Evolutionary conservation across 306 rosid genomes (phyloP).

Genomic region (Fragaria nilgerrensis): DNA sequence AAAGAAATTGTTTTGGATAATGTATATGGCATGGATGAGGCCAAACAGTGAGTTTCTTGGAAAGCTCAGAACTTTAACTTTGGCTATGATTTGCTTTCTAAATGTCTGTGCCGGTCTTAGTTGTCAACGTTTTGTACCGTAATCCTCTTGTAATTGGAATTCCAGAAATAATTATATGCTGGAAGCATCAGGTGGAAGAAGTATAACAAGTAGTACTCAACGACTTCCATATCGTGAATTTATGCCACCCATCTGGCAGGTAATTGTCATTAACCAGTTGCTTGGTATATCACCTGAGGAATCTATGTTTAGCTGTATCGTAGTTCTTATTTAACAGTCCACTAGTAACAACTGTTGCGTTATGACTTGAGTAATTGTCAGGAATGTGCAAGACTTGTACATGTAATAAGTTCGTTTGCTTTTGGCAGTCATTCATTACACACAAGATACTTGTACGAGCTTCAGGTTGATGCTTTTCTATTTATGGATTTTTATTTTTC

Average conservation of each 20-base stretch:
- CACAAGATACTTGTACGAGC: constrained; percentile 64
- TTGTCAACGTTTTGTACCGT: not conserved
- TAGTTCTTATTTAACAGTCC: not conserved
- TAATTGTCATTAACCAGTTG: constrained; percentile 29
- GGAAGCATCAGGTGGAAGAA: constrained; percentile 41
- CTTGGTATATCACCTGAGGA: constrained; percentile 4
- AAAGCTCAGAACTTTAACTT: not conserved
- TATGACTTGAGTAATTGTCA: not conserved
- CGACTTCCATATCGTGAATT: constrained; percentile 62
- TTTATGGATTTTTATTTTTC: not conserved
- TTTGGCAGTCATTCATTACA: constrained; percentile 77
- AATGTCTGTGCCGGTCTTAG: not conserved
- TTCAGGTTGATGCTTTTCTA: constrained; percentile 53
- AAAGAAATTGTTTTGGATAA: constrained; percentile 63
- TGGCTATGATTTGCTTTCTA: not conserved
- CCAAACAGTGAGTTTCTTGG: constrained; percentile 52
- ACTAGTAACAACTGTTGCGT: not conserved
- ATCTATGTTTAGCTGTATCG: not conserved
- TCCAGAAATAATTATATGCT: constrained; percentile 38
- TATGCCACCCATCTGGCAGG: constrained; percentile 97
- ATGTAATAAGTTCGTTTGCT: constrained; percentile 15
- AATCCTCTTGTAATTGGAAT: constrained; percentile 27
- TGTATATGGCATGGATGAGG: constrained; percentile 36
- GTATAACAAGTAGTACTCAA: constrained; percentile 27
- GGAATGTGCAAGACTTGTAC: constrained; percentile 9